Evolutionary conservation across 1,139 yeast species (phyloP), one percentile per base, ranked within the genome.

Genomic region (Hansenula lynferdii): DNA sequence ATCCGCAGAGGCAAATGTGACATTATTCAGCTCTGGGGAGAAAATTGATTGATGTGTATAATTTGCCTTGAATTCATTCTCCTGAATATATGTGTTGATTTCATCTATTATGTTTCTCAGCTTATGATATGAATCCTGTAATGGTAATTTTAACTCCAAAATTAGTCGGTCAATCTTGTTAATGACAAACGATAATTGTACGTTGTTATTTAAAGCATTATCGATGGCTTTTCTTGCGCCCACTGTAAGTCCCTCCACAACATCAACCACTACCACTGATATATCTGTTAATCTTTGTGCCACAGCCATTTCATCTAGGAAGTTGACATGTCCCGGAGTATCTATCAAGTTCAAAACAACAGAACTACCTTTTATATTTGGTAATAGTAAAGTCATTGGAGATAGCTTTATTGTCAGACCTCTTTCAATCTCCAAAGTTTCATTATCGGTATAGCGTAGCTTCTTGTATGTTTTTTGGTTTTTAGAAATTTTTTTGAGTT

Each of bases 281-380:
- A 83, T 79, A 47, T 92, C 97, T 0, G 74, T 74, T 1, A 79
- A 67, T 23, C 76, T 60, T 17, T 81, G 58, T 0, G 84, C 74
- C 1, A 77, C 70, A 0, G 77, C 69, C 4, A 77, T 65, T 51
- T 92, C 97, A 54, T 86, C 96, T 24, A 70, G 61, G 54, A 92
- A 92, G 53, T 87, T 82, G 1, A 76, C 73, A 60, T 92, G 97
- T 0, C 99, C 99, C 0, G 99, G 99, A 0, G 96, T 70, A 53
- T 94, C 98, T 1, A 87, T 47, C 4, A 89, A 49, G 51, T 84
- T 86, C 22, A 82, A 53, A 1, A 77, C 72, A 28, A 64, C 63
- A 0, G 95, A 80, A 46, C 71, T 76, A 2, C 72, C 79, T 17
- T 65, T 67, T 21, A 74, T 46, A 51, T 77, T 78, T 0, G 73